phyloP scores from a whole-genome alignment of 1,284 basidiomycete genomes.

The Pseudozyma sp. region DNA sequence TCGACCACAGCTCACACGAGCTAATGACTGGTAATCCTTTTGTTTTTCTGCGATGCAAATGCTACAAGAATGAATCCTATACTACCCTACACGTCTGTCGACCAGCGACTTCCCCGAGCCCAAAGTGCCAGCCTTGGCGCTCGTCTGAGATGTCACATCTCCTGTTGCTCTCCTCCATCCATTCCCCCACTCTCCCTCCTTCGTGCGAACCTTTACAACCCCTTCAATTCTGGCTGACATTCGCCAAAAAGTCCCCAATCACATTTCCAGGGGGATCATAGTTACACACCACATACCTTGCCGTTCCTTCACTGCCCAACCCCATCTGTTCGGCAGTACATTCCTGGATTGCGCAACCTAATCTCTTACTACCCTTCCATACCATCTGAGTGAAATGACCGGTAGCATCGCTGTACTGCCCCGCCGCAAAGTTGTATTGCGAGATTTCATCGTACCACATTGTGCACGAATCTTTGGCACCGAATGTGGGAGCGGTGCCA shows the following conservation, averaged over 20 bases:
- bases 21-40: too few relatives aligned
- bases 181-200: not conserved
- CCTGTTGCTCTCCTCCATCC: not conserved
- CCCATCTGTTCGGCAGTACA: slow-evolving; percentile 27
- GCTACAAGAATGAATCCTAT: too few relatives aligned
- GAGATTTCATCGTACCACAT: slow-evolving; percentile 49
- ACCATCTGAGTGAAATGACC: slow-evolving; percentile 59
- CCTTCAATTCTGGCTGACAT: slow-evolving; percentile 21
- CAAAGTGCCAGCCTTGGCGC: not conserved
- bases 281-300: slow-evolving; percentile 46
- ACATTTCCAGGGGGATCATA: slow-evolving; percentile 49
- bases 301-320: slow-evolving; percentile 1
- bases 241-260: slow-evolving; percentile 34
- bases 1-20: too few relatives aligned
- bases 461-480: slow-evolving; percentile 22
- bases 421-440: slow-evolving; percentile 39
- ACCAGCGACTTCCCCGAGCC: not conserved
- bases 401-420: slow-evolving; percentile 37
- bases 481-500: slow-evolving; percentile 19
- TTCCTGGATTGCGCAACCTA: slow-evolving; percentile 40
- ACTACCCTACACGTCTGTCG: not conserved
- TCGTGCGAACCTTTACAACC: not conserved
- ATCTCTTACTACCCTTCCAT: slow-evolving; percentile 32
- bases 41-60: not conserved
- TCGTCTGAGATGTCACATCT: not conserved